phyloP scores from a whole-genome alignment of 106 monocot genomes.

The Vanilla planifolia region DNA sequence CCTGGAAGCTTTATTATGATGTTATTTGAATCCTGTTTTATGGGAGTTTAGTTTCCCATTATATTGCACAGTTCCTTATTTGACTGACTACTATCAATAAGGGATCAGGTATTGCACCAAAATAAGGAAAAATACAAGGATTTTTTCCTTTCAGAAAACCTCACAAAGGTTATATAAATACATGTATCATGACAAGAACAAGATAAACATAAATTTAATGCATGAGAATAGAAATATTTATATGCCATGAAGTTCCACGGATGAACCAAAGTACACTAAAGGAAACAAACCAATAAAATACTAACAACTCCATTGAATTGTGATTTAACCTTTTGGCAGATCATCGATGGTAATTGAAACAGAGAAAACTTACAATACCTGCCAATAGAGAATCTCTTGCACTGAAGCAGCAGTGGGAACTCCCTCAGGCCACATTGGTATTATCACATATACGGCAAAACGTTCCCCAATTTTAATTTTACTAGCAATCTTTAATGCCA shows the following conservation, averaged over 20 bases:
- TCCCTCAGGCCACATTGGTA: conserved; percentile 91
- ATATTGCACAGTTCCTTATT: no score
- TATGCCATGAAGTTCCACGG: background rate
- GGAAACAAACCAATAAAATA: background rate
- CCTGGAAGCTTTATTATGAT: no score
- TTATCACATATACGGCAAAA: conserved; percentile 68
- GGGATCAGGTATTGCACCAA: no score
- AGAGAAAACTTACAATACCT: conserved; percentile 23
- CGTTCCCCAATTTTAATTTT: conserved; percentile 55
- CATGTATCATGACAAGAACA: no score
- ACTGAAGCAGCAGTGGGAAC: conserved; percentile 45
- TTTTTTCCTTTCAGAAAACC: no score
- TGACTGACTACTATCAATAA: no score
- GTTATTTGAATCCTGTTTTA: no score
- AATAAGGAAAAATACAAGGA: no score
- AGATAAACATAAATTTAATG: no score
- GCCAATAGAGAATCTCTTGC: conserved; percentile 83
- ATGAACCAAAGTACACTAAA: background rate
- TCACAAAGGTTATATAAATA: no score
- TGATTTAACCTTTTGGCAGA: background rate
- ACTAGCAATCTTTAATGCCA: conserved; percentile 64
- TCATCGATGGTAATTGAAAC: background rate
- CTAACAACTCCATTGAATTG: background rate
- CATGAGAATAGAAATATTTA: no score
- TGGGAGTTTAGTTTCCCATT: no score